phyloP scores from a whole-genome alignment of 176 grass and related monocot species.

The Urochloa ruziziensis region DNA sequence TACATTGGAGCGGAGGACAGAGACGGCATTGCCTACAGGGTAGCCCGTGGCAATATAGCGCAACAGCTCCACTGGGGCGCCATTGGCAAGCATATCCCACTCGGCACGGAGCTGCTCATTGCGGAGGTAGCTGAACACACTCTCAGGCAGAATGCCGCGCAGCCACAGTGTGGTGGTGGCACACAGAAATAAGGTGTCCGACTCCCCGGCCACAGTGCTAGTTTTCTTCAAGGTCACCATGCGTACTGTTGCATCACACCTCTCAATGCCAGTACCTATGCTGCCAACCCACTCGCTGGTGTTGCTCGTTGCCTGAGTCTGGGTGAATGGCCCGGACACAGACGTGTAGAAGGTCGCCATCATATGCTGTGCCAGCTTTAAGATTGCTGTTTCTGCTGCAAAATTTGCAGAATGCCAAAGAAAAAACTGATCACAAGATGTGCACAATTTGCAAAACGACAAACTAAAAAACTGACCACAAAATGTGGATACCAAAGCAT shows the following conservation, averaged over 20 bases:
- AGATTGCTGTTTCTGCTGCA: neutral
- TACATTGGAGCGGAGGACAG: slow-evolving; percentile 42
- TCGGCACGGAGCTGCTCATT: slow-evolving; percentile 16
- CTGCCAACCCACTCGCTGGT: neutral
- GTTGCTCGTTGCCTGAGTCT: neutral
- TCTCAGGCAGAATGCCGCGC: neutral
- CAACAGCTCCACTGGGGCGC: slow-evolving; percentile 27
- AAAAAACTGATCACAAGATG: neutral
- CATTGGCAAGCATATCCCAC: slow-evolving; percentile 37
- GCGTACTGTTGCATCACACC: neutral
- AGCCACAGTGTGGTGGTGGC: slow-evolving; percentile 20
- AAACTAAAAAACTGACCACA: neutral
- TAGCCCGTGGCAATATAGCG: slow-evolving; percentile 23
- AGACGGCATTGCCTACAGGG: slow-evolving; percentile 34
- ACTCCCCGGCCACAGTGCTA: neutral
- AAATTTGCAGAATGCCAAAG: neutral
- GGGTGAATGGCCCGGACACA: neutral
- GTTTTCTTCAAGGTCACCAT: slow-evolving; percentile 4
- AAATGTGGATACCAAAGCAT: neutral
- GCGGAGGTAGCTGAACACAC: slow-evolving; percentile 43
- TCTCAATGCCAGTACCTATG: neutral
- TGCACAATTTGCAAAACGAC: neutral
- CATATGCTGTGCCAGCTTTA: slow-evolving; percentile 39
- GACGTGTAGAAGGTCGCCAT: slow-evolving; percentile 22
- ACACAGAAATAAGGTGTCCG: neutral